Evolutionary conservation across 768 basidiomycete species (phyloP).

Genomic region (Auricularia cornea): DNA sequence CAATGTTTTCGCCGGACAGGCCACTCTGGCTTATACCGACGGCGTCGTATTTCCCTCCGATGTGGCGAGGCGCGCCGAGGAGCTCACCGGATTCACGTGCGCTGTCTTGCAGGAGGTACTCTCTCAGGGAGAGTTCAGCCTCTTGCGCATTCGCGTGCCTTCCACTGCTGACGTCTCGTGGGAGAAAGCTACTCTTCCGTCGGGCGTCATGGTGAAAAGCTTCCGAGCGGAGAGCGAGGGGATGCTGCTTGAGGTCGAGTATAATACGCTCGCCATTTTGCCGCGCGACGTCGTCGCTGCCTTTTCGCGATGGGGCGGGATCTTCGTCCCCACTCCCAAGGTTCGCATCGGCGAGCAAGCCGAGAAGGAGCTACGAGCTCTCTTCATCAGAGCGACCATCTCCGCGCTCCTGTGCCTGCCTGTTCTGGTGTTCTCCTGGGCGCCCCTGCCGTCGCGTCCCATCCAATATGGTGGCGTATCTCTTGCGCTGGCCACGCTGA

Average conservation of each 20-base stretch:
- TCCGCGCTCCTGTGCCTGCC: constrained; percentile 31
- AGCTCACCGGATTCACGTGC: not conserved
- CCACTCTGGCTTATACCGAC: not conserved
- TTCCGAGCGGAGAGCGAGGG: not conserved
- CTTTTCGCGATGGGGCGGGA: constrained; percentile 14
- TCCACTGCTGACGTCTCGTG: not conserved
- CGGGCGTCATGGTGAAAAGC: not conserved
- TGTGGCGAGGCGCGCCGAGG: not conserved
- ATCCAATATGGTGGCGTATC: constrained; percentile 29
- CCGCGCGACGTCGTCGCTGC: constrained; percentile 26
- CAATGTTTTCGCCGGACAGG: not conserved
- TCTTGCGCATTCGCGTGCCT: not conserved
- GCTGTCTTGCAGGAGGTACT: not conserved
- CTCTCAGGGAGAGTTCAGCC: not conserved
- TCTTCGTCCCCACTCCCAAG: constrained; percentile 18
- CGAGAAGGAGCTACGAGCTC: constrained; percentile 22
- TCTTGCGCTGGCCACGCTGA: constrained; percentile 30
- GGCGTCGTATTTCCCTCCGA: not conserved
- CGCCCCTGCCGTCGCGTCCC: constrained; percentile 25
- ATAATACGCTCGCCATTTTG: not conserved
- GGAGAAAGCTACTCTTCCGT: not conserved
- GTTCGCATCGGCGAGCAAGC: constrained; percentile 18
- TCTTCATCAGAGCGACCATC: constrained; percentile 22
- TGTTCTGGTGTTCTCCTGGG: constrained; percentile 37
- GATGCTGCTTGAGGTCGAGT: not conserved